phyloP scores from a whole-genome alignment of 306 rosid species.

The Glycyrrhiza uralensis region DNA sequence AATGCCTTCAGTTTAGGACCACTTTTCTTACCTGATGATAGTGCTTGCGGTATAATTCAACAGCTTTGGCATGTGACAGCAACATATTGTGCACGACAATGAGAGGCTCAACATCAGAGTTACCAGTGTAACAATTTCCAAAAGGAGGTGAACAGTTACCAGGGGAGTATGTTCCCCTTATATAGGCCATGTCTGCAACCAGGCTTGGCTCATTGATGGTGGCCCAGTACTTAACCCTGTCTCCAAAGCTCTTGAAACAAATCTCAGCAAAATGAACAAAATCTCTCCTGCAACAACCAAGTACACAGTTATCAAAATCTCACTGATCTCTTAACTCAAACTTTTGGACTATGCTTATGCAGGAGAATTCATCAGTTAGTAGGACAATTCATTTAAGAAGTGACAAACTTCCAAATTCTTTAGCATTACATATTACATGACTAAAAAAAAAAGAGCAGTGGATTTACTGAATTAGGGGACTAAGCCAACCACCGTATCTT shows the following conservation, averaged over 20 bases:
- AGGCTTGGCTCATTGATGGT: conserved; percentile 56
- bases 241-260: conserved; percentile 51
- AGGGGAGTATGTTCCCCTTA: conserved; percentile 42
- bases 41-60: conserved; percentile 43
- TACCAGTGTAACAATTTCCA: conserved; percentile 60
- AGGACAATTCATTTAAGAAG: background rate
- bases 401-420: background rate
- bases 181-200: conserved; percentile 24
- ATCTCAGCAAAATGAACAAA: conserved; percentile 50
- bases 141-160: conserved; percentile 59
- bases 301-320: background rate
- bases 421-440: background rate
- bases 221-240: conserved; percentile 49
- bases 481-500: conserved; percentile 62
- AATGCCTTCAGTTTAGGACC: background rate
- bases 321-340: background rate
- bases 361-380: background rate
- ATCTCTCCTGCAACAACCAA: conserved; percentile 44
- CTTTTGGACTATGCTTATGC: background rate
- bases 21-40: conserved; percentile 45
- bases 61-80: conserved; percentile 65
- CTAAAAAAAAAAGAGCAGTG: background rate
- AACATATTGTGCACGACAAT: conserved; percentile 59
- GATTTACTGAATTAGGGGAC: conserved; percentile 50
- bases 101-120: conserved; percentile 66